phyloP scores from a whole-genome alignment of 192 early-diverging fungal genomes.

The Chytriomyces sp. region DNA sequence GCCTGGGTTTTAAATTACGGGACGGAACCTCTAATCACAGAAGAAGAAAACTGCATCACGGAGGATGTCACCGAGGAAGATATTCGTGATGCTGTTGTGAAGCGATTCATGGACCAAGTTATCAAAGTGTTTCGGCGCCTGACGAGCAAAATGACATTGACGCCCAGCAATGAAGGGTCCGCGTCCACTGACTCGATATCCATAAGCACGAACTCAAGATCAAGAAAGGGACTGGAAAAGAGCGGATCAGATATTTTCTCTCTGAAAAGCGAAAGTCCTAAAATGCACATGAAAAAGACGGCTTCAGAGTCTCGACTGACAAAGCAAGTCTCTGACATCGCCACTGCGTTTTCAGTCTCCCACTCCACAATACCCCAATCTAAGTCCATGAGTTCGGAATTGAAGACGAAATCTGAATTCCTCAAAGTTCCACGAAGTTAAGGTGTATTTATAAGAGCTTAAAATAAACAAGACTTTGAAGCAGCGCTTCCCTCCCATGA shows the following conservation, averaged over 20 bases:
- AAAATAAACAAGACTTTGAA: too few species aligned
- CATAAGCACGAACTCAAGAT: background rate
- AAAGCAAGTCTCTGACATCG: background rate
- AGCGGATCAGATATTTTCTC: background rate
- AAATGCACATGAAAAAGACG: background rate
- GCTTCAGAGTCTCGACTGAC: background rate
- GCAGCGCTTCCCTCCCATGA: too few species aligned
- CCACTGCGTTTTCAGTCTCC: too few species aligned
- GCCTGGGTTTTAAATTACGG: constrained; percentile 52
- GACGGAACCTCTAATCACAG: constrained; percentile 34
- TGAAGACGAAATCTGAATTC: too few species aligned
- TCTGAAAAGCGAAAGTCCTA: background rate
- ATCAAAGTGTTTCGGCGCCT: background rate
- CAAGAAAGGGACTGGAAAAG: background rate
- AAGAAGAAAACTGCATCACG: constrained; percentile 51
- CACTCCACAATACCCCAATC: too few species aligned
- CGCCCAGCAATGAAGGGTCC: background rate
- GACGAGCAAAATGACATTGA: background rate
- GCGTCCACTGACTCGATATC: background rate
- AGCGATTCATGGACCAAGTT: background rate
- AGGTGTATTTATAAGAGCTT: too few species aligned
- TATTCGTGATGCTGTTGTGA: constrained; percentile 47
- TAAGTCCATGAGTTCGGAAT: too few species aligned
- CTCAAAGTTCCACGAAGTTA: too few species aligned
- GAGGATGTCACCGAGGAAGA: constrained; percentile 56